Base-by-base conservation (phyloP, 2,329 filamentous ascomycete species). In the Aaosphaeria arxii region DNA sequence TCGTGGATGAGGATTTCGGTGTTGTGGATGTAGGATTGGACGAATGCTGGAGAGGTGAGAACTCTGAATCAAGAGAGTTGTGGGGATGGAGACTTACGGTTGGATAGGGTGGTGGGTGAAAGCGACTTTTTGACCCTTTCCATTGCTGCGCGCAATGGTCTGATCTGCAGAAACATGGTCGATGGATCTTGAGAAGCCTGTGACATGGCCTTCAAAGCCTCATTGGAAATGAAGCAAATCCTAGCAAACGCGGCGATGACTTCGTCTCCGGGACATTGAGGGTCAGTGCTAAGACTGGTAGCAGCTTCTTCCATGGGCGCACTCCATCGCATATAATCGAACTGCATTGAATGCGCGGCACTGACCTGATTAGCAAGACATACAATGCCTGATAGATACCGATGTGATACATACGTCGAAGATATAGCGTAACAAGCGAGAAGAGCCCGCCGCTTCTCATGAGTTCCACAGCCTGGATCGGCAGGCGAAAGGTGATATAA, bases 221-320 rank as follows among this genome's bases (percentile, higher is more conserved):
- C 52, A 5, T 63, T 48, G n/a, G 49, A 45, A 7, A 70, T 54
- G 11, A 56, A 45, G 7, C 66, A 56, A 3, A 65, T 64, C 17
- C 68, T 72, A 36, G 72, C 71, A 33, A 73, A 68, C 1, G 63
- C 57, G 2, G 74, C 71, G 3, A 86, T 69, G 2, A 80, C 55
- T 30, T 71, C 68, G 57, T 86, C 83, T 1, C 73, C 72, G 0
- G 74, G 67, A 28, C 70, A 71, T 47, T 83, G 77, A 6, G 71
- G 71, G 1, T 72, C 65, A 11, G 73, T 66, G 4, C 71, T 66
- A 0, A 86, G 65, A 1, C 72, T 53, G 4, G 72, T 63, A 1
- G 85, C 66, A 33, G 76, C 80, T 33, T 84, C 80, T 30, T 84
- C 81, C 71, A 86, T 77, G 44, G 83, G 76, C 1, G 76, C 55